Evolutionary conservation across 257 asterid genomes (phyloP), one percentile per base, ranked within the genome.

Genomic region (Apocynum venetum): DNA sequence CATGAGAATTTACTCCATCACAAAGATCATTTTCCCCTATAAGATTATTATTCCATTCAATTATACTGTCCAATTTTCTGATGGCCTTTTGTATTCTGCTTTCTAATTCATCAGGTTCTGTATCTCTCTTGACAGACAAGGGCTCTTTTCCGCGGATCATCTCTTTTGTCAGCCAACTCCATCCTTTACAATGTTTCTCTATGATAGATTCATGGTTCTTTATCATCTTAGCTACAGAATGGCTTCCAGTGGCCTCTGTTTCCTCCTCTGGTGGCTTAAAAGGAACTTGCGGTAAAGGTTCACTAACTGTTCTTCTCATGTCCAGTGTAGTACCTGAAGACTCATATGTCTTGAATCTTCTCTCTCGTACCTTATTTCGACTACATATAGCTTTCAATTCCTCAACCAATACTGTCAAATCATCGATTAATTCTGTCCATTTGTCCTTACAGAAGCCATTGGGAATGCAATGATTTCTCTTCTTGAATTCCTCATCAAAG

Each of bases 181-280:
- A 71, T 38, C 77, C 85, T 55, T 82, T 75, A 4, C 75, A 40
- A 46, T 86, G 91, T 72, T 82, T 88, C n/a, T 81, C 76, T 57
- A 84, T 87, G 43, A 85, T 76, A 2, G 76, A 78, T 80, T 91
- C 89, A 4, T 87, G 90, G 81, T 77, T 88, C 85, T 83, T 79
- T 61, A 84, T 81, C 83, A 86, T 70, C 75, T 82, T 81, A n/a
- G 87, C 89, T 8, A 88, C 89, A 63, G 56, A 78, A 56, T 77
- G 78, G 73, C 76, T 78, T 60, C 78, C 82, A 65, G 71, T 76
- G 46, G 31, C 76, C 44, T 82, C 84, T 36, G 38, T 56, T 68
- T 76, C 80, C 74, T 76, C 83, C 67, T 72, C 77, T 2, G 59
- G 71, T 41, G 66, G 68, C 67, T 74, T 67, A 56, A 6, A n/a